Evolutionary conservation across 2,329 filamentous ascomycete species (phyloP).

Genomic region (Cercospora beticola): DNA sequence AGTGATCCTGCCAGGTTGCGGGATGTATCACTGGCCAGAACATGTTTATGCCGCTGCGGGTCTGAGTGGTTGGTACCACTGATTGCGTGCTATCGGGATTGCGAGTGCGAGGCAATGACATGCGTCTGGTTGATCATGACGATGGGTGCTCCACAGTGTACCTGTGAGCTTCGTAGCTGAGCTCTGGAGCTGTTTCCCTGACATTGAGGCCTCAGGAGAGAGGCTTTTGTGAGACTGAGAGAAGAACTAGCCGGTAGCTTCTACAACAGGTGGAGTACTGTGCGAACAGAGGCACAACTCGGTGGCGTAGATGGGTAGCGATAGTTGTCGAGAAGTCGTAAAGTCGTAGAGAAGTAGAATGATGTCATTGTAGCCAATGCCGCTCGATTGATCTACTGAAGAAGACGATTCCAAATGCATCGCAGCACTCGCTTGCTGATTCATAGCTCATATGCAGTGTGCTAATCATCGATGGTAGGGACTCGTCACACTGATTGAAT

Average conservation of each 20-base stretch:
- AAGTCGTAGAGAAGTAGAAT: background rate
- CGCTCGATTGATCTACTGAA: background rate
- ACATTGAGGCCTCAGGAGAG: background rate
- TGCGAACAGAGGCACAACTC: background rate
- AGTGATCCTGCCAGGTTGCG: conserved; percentile 13
- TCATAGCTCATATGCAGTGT: background rate
- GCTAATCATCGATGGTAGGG: background rate
- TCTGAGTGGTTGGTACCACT: background rate
- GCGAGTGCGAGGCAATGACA: background rate
- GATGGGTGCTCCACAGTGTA: background rate
- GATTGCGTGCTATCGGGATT: conserved; percentile 1
- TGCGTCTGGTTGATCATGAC: conserved; percentile 6
- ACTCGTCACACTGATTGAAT: background rate
- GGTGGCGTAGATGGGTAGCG: background rate
- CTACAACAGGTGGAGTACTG: no score
- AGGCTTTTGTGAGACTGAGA: background rate
- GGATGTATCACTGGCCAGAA: background rate
- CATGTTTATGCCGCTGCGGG: background rate
- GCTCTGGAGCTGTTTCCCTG: background rate
- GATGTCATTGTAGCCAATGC: background rate
- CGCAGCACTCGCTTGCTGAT: background rate
- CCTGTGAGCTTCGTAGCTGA: background rate
- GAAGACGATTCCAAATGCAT: background rate
- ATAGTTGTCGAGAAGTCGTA: background rate
- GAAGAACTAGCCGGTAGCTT: background rate